Evolutionary conservation across 352 stramenopile genomes (phyloP).

Genomic region (Phytophthora sp.): DNA sequence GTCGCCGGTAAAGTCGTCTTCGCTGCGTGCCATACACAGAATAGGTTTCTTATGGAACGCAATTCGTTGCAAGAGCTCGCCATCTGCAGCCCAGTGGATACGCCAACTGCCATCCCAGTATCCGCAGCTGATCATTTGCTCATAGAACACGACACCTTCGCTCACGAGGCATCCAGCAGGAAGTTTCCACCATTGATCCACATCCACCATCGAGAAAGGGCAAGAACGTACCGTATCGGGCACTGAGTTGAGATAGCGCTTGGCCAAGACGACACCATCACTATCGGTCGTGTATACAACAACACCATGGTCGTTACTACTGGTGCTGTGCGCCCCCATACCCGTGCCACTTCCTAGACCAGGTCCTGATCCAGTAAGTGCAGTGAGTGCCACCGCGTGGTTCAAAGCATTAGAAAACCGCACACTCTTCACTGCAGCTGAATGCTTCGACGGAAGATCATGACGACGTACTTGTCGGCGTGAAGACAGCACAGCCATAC

Average conservation of each 20-base stretch:
- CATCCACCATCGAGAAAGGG: conserved; percentile 81
- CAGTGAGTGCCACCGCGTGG: conserved; percentile 56
- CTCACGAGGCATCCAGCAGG: conserved; percentile 72
- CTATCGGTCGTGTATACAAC: conserved; percentile 86
- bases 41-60: conserved; percentile 90
- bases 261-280: conserved; percentile 77
- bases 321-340: conserved; percentile 73
- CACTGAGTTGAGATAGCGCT: conserved; percentile 75
- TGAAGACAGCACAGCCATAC: conserved; percentile 76
- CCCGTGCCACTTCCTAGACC: conserved; percentile 72
- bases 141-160: conserved; percentile 87
- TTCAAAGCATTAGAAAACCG: conserved; percentile 83
- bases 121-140: conserved; percentile 90
- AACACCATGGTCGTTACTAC: conserved; percentile 59
- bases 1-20: conserved; percentile 88
- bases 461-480: conserved; percentile 82
- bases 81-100: conserved; percentile 87
- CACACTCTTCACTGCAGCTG: conserved; percentile 67
- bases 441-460: conserved; percentile 78
- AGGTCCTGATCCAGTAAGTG: conserved; percentile 46
- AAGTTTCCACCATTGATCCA: conserved; percentile 89
- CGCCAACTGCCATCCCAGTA: conserved; percentile 90
- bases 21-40: conserved; percentile 83
- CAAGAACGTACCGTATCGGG: conserved; percentile 72
- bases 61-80: conserved; percentile 84